Conservation (phyloP, 2,329 filamentous ascomycete species). For the Cladosporium austrohemisphaericum region DNA sequence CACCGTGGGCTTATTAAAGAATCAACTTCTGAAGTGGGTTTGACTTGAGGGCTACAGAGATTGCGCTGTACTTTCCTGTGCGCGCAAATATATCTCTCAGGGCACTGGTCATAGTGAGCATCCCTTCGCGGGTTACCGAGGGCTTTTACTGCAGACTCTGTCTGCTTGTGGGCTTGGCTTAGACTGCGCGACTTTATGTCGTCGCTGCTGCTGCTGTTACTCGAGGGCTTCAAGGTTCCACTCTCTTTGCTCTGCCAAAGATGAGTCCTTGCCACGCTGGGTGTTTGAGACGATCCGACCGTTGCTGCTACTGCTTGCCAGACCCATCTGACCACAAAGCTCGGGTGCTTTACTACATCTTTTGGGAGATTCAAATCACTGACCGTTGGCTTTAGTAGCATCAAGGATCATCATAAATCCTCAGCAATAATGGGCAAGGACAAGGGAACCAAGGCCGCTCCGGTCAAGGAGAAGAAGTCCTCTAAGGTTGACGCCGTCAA, state of each 20-base stretch:
- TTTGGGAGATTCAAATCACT: conserved; percentile 22
- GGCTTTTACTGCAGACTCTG: conserved; percentile 29
- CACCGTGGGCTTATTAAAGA: conserved; percentile 20
- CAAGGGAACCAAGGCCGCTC: conserved; percentile 37
- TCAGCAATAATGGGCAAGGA: conserved; percentile 42
- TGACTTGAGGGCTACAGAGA: conserved; percentile 33
- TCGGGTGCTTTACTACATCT: conserved; percentile 25
- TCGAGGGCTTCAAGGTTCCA: conserved; percentile 43
- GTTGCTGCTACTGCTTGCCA: conserved; percentile 14
- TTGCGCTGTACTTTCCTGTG: conserved; percentile 19
- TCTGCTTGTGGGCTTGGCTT: conserved; percentile 31
- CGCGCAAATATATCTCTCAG: conserved; percentile 16
- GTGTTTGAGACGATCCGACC: conserved; percentile 35
- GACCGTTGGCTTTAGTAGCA: conserved; percentile 13
- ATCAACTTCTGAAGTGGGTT: conserved; percentile 24
- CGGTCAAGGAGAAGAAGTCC: conserved; percentile 27
- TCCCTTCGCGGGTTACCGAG: conserved; percentile 33
- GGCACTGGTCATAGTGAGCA: conserved; percentile 9
- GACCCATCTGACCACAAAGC: conserved; percentile 13
- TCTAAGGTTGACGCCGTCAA: conserved; percentile 49
- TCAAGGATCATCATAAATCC: conserved; percentile 31
- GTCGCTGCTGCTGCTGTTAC: conserved; percentile 31
- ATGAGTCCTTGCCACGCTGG: conserved; percentile 27
- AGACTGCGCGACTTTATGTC: conserved; percentile 19
- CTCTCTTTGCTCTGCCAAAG: conserved; percentile 31